Percentiles rank a stretch among this genome's conserved stretches.
Evolutionary conservation across 2,329 filamentous ascomycete species (phyloP).

Genomic region (Pezicula carpinea): DNA sequence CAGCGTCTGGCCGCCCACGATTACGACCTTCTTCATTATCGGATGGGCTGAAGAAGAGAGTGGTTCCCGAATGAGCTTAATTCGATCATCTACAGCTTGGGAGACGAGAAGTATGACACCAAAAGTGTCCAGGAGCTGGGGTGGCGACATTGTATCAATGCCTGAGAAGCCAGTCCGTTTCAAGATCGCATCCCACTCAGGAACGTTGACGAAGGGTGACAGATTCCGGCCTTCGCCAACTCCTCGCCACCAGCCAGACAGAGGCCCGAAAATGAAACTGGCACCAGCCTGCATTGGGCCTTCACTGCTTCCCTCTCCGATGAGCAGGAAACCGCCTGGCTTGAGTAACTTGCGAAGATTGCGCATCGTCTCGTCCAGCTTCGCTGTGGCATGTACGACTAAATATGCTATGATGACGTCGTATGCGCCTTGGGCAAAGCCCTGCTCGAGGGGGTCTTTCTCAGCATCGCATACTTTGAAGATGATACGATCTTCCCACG

Average conservation of each 20-base stretch:
- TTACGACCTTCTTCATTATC: slow-evolving; percentile 9
- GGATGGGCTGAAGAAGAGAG: slow-evolving; percentile 7
- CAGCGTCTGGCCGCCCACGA: slow-evolving; percentile 18
- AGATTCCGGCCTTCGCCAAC: slow-evolving; percentile 9
- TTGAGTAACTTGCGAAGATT: slow-evolving; percentile 35
- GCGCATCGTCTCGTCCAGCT: slow-evolving; percentile 20
- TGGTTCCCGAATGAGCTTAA: slow-evolving; percentile 25
- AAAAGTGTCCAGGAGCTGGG: neutral
- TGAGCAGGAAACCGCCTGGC: slow-evolving; percentile 40
- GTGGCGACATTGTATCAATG: slow-evolving; percentile 18
- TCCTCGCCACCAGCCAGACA: slow-evolving; percentile 16
- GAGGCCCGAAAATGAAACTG: slow-evolving; percentile 1
- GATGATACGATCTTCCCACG: slow-evolving; percentile 19
- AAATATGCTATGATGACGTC: slow-evolving; percentile 36
- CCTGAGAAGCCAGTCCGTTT: slow-evolving; percentile 26
- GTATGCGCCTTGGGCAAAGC: slow-evolving; percentile 26
- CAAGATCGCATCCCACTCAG: slow-evolving; percentile 22
- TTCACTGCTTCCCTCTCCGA: slow-evolving; percentile 34
- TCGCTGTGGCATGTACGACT: slow-evolving; percentile 34
- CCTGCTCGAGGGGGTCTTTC: slow-evolving; percentile 26
- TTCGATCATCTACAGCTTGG: slow-evolving; percentile 29
- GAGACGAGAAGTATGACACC: slow-evolving; percentile 21
- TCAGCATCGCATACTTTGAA: slow-evolving; percentile 33
- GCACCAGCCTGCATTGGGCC: neutral
- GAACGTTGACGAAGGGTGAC: slow-evolving; percentile 2